These are phyloP conservation scores for Pseudogymnoascus sp. DNA, from an alignment of 2,329 filamentous ascomycete species.

Conservation along the genomic window DNA sequence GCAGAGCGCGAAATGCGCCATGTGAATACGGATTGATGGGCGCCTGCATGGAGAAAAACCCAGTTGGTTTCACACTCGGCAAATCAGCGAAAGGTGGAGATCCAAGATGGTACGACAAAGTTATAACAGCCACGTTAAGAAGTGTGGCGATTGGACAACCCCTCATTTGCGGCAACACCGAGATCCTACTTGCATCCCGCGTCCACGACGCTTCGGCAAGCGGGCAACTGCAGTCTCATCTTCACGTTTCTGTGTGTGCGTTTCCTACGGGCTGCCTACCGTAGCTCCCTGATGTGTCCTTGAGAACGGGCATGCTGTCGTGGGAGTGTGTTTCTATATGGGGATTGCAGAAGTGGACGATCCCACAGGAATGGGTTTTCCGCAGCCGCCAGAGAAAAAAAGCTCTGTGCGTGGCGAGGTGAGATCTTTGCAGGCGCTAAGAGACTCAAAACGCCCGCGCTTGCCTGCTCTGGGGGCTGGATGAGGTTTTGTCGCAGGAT, in stretches of 20 bases:
- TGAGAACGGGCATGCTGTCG: background rate
- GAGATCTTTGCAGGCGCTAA: constrained; percentile 3
- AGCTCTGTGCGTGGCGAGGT: constrained; percentile 1
- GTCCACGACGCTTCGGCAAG: background rate
- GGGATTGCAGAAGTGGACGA: background rate
- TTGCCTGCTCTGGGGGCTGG: background rate
- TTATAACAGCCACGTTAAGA: background rate
- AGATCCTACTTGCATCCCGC: background rate
- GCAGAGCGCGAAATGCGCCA: background rate
- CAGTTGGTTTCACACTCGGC: constrained; percentile 1
- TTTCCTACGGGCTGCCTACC: background rate
- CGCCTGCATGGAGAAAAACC: background rate
- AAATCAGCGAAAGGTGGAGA: constrained; percentile 4
- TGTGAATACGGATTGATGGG: constrained; percentile 1
- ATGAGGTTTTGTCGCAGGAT: background rate
- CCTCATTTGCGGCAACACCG: constrained; percentile 4
- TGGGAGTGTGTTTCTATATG: background rate
- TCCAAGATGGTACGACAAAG: background rate
- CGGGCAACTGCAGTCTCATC: constrained; percentile 7
- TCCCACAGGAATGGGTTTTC: background rate
- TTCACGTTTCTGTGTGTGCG: constrained; percentile 6
- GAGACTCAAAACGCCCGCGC: constrained; percentile 3
- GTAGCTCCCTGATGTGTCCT: background rate
- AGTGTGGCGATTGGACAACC: constrained; percentile 2
- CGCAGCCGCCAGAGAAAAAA: background rate